phyloP scores from a whole-genome alignment of 805 yeast genomes.

The Scheffersomyces lignosus region DNA sequence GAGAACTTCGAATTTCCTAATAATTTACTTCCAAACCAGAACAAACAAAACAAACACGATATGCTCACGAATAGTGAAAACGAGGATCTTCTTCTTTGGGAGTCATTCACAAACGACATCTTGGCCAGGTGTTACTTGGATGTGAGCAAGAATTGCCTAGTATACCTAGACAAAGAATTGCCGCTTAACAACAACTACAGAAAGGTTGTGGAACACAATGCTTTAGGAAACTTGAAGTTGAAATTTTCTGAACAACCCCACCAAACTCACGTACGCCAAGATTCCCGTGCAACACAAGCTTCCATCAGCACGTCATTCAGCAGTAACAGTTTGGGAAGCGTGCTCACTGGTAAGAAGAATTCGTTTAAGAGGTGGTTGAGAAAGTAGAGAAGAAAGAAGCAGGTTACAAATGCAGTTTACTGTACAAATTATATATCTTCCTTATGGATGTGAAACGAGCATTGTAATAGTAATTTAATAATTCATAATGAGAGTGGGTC shows the following conservation, averaged over 20 bases:
- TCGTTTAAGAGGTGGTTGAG: constrained; percentile 43
- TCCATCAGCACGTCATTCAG: constrained; percentile 21
- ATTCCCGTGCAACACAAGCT: constrained; percentile 4
- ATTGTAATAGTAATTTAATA: no score
- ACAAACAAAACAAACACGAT: constrained; percentile 6
- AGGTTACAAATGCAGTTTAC: no score
- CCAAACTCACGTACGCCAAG: constrained; percentile 4
- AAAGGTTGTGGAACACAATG: constrained; percentile 30
- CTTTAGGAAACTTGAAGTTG: constrained; percentile 30
- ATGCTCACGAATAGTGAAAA: constrained; percentile 5
- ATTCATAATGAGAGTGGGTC: no score
- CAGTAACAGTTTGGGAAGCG: constrained; percentile 22
- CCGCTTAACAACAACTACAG: constrained; percentile 24
- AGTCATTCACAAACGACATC: constrained; percentile 30
- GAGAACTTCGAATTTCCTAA: constrained; percentile 34
- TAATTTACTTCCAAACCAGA: constrained; percentile 22
- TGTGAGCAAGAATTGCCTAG: constrained; percentile 28
- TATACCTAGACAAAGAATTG: constrained; percentile 24
- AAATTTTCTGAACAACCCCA: constrained; percentile 23
- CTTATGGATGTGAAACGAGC: no score
- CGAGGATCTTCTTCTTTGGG: constrained; percentile 28
- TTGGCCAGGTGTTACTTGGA: constrained; percentile 33
- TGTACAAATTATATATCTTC: no score
- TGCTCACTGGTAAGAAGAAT: constrained; percentile 27
- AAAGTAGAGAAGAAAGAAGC: no score